These are phyloP conservation scores for Didymella sp. DNA, from an alignment of 2,329 filamentous ascomycete species.

Conservation along the genomic window DNA sequence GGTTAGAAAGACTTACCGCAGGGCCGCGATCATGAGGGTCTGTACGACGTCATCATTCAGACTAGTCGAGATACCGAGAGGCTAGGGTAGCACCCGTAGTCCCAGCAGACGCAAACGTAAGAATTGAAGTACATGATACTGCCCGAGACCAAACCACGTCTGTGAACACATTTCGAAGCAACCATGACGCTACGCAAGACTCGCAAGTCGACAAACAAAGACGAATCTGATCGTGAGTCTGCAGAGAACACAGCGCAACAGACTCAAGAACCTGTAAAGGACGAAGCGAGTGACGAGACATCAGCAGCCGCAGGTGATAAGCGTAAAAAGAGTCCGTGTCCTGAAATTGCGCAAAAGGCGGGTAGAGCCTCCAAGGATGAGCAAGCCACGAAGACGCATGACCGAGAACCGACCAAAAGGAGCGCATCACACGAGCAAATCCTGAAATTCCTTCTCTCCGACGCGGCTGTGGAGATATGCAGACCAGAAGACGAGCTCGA, in stretches of 20 bases:
- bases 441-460: constrained; percentile 41
- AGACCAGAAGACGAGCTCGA: constrained; percentile 45
- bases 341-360: background rate
- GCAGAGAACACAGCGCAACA: background rate
- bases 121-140: background rate
- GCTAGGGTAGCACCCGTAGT: background rate
- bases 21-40: background rate
- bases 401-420: background rate
- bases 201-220: background rate
- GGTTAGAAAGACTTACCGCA: background rate
- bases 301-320: background rate
- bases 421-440: constrained; percentile 31
- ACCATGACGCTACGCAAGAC: background rate
- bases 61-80: background rate
- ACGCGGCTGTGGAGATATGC: constrained; percentile 37
- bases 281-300: background rate
- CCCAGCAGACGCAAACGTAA: background rate
- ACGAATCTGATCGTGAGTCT: background rate
- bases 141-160: background rate
- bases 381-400: background rate
- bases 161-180: background rate
- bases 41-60: constrained; percentile 2
- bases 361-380: background rate
- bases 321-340: background rate
- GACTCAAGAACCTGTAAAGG: background rate